Conservation (phyloP, 176 grass and related monocot genomes). For the Thalia dealbata region DNA sequence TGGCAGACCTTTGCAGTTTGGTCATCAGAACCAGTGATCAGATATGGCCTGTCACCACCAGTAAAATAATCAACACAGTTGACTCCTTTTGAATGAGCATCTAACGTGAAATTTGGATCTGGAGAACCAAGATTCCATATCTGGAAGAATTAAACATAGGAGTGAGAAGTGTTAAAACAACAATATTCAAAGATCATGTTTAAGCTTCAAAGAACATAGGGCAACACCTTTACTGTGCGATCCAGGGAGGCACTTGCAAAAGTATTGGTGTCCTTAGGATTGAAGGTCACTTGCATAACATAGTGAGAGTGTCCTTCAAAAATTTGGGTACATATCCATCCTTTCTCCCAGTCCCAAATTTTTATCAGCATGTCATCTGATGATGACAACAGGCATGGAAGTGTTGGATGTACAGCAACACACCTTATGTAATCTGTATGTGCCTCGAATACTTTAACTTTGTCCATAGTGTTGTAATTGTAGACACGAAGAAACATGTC, state of each 20-base stretch:
- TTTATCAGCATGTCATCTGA: constrained; percentile 99
- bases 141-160: constrained; percentile 19
- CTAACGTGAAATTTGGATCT: constrained; percentile 61
- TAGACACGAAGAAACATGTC: constrained; percentile 77
- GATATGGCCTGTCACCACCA: constrained; percentile 27
- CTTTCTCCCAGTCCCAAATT: constrained; percentile 98
- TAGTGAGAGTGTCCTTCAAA: constrained; percentile 99
- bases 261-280: constrained; percentile 96
- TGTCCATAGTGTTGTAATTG: constrained; percentile 25
- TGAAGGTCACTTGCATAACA: constrained; percentile 98
- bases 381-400: constrained; percentile 90
- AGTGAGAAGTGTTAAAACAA: neutral
- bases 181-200: neutral
- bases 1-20: constrained; percentile 51
- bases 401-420: constrained; percentile 94
- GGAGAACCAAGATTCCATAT: constrained; percentile 79
- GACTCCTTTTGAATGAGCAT: constrained; percentile 60
- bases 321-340: constrained; percentile 97
- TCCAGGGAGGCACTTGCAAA: constrained; percentile 98
- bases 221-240: constrained; percentile 78
- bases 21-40: constrained; percentile 53
- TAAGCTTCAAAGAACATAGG: neutral
- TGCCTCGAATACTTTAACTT: constrained; percentile 18
- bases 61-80: constrained; percentile 81
- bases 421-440: constrained; percentile 47